Evolutionary conservation across 2,329 filamentous ascomycete species (phyloP).

Genomic region (Intubia oerlemansii): DNA sequence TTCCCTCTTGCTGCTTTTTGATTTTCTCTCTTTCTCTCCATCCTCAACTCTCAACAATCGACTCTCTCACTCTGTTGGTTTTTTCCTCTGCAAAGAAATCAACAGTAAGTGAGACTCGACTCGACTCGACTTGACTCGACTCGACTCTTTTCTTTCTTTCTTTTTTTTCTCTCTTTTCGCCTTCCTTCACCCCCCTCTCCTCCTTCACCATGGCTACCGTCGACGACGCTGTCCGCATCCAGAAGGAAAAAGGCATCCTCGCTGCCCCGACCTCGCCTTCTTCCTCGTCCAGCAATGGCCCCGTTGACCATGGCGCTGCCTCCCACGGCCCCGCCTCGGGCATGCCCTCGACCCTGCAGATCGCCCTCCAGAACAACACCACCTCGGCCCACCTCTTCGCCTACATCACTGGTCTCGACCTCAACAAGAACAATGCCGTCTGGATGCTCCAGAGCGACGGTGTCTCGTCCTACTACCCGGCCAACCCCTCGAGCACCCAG

Average conservation of each 20-base stretch:
- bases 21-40: background rate
- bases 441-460: constrained; percentile 47
- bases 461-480: constrained; percentile 40
- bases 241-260: constrained; percentile 10
- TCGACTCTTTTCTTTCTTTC: too few relatives aligned
- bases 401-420: constrained; percentile 46
- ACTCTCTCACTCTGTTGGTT: too few relatives aligned
- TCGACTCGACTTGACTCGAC: too few relatives aligned
- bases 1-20: background rate
- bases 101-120: too few relatives aligned
- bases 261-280: constrained; percentile 5
- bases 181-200: background rate
- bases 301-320: background rate
- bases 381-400: constrained; percentile 38
- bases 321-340: too few relatives aligned
- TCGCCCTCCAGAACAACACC: constrained; percentile 46
- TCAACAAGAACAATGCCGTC: constrained; percentile 35
- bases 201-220: constrained; percentile 10
- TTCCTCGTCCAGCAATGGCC: background rate
- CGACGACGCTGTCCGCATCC: constrained; percentile 10
- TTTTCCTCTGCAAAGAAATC: too few relatives aligned
- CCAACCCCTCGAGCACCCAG: constrained; percentile 29
- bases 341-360: constrained; percentile 23
- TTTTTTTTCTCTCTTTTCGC: background rate
- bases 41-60: background rate